Conservation (phyloP, 2,329 filamentous ascomycete species). For the Coniochaeta sp. region DNA sequence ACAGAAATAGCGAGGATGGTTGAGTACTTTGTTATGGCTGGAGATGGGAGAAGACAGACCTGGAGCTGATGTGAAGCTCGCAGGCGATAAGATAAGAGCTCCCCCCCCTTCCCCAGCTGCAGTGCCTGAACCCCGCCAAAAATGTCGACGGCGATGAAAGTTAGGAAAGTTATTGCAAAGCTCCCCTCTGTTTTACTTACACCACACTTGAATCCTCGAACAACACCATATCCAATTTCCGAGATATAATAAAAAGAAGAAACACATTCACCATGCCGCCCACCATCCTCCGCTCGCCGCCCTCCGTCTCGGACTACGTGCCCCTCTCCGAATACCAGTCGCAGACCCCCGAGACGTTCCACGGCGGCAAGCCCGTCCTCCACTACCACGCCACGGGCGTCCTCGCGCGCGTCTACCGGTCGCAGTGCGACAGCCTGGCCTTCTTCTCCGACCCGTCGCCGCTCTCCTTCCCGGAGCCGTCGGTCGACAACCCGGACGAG, state of each 20-base stretch:
- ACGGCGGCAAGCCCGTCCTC: slow-evolving; percentile 62
- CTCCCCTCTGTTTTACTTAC: background rate
- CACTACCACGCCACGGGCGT: slow-evolving; percentile 53
- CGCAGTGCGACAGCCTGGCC: slow-evolving; percentile 47
- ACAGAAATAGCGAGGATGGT: too few relatives aligned
- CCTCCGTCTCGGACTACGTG: slow-evolving; percentile 52
- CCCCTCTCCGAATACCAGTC: slow-evolving; percentile 62
- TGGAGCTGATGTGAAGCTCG: background rate
- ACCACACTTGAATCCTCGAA: background rate
- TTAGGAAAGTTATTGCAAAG: background rate
- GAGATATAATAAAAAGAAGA: background rate
- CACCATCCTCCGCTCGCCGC: slow-evolving; percentile 50
- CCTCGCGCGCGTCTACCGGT: slow-evolving; percentile 49
- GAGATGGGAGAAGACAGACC: background rate
- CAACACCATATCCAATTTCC: slow-evolving; percentile 2
- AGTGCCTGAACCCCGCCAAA: background rate
- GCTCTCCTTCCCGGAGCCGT: slow-evolving; percentile 9
- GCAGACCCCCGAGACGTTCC: slow-evolving; percentile 67
- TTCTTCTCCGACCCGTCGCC: slow-evolving; percentile 38
- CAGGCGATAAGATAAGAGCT: slow-evolving; percentile 3
- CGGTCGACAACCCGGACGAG: slow-evolving; percentile 17
- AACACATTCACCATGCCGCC: slow-evolving; percentile 29
- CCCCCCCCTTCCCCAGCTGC: too few relatives aligned
- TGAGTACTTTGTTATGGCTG: background rate
- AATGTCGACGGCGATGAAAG: background rate